Conservation (phyloP, 345 rosid genomes). For the Brassica rapa region DNA sequence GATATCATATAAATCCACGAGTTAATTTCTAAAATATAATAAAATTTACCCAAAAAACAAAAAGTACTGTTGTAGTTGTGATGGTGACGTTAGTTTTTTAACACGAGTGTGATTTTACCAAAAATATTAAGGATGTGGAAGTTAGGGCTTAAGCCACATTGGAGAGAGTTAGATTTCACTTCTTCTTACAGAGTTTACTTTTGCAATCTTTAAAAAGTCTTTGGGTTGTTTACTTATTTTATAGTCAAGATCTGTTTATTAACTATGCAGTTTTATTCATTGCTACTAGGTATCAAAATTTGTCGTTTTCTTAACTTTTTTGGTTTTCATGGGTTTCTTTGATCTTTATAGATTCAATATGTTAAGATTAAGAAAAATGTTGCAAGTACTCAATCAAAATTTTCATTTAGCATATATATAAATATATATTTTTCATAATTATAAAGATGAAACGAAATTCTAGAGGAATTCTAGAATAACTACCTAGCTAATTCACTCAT, state of each 20-base stretch:
- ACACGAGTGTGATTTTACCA: slow-evolving; percentile 6
- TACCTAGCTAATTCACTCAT: background rate
- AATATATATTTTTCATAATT: background rate
- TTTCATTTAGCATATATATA: background rate
- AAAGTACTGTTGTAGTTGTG: slow-evolving; percentile 8
- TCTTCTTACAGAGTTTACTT: slow-evolving; percentile 24
- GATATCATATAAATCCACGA: slow-evolving; percentile 4
- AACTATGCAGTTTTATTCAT: background rate
- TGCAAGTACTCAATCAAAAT: background rate
- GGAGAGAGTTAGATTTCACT: slow-evolving; percentile 5
- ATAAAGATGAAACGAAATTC: background rate
- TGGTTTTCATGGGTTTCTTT: background rate
- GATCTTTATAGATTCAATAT: background rate
- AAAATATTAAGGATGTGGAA: background rate
- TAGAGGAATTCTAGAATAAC: background rate
- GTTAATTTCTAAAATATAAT: background rate
- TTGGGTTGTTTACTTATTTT: slow-evolving; percentile 6
- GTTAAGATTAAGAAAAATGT: background rate
- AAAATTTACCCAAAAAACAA: background rate
- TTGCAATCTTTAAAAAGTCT: slow-evolving; percentile 12
- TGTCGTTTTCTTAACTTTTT: background rate
- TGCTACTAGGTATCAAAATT: slow-evolving; percentile 4
- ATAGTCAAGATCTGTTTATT: slow-evolving; percentile 4
- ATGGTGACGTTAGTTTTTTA: slow-evolving; percentile 16
- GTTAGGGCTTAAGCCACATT: background rate